phyloP scores from a whole-genome alignment of 2,329 filamentous ascomycete species.

The Nemania sp. region DNA sequence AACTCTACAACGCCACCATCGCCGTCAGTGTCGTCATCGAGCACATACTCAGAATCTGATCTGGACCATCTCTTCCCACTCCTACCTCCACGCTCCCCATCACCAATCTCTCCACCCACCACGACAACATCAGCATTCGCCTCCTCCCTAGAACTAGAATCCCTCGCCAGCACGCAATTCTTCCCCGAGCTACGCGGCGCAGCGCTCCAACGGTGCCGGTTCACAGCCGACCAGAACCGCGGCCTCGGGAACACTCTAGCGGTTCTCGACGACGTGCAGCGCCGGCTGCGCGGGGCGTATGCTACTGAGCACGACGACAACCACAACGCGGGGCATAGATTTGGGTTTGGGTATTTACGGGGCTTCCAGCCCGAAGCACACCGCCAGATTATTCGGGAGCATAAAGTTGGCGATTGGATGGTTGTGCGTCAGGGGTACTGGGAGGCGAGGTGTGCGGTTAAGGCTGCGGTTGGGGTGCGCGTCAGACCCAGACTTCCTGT shows the following conservation, averaged over 20 bases:
- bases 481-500: background rate
- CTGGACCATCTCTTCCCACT: background rate
- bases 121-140: background rate
- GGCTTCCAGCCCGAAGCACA: background rate
- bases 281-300: background rate
- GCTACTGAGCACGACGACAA: background rate
- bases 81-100: background rate
- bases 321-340: too few species aligned
- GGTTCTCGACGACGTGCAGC: background rate
- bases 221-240: background rate
- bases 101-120: background rate
- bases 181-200: background rate
- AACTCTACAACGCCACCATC: background rate
- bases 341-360: too few species aligned
- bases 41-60: background rate
- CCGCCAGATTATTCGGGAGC: background rate
- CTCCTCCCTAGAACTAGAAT: background rate
- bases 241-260: background rate
- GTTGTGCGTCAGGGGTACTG: background rate
- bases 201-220: background rate
- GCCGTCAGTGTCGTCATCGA: background rate
- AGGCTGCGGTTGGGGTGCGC: too few species aligned
- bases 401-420: slow-evolving; percentile 1
- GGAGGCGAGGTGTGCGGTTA: background rate
- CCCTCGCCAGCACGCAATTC: background rate